These are phyloP conservation scores for Inonotus hispidus DNA, from an alignment of 1,284 basidiomycete genomes.

Conservation along the genomic window DNA sequence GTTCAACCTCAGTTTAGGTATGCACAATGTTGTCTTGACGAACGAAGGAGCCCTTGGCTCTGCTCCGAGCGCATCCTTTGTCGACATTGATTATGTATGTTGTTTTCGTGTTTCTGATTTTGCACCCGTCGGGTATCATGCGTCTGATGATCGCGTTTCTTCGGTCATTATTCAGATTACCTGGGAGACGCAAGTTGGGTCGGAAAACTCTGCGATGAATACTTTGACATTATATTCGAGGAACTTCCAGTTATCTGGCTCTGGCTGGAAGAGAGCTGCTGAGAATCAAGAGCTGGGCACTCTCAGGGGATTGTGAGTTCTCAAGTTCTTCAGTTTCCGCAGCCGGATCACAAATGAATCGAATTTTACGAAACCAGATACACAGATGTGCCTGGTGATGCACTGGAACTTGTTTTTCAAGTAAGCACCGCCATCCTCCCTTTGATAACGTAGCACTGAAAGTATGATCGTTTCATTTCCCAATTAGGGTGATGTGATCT, in stretches of 20 bases:
- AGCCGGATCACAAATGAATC: neutral
- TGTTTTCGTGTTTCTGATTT: neutral
- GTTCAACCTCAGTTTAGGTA: slow-evolving; percentile 4
- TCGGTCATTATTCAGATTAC: slow-evolving; percentile 15
- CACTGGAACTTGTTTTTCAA: slow-evolving; percentile 7
- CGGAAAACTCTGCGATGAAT: slow-evolving; percentile 1
- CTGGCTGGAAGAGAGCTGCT: slow-evolving; percentile 7
- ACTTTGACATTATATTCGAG: neutral
- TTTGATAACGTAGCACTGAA: neutral
- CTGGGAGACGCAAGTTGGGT: slow-evolving; percentile 7
- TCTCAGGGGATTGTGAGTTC: slow-evolving; percentile 9
- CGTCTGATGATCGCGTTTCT: neutral
- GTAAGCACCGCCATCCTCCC: neutral
- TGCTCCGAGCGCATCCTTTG: neutral
- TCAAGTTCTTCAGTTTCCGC: neutral
- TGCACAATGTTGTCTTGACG: slow-evolving; percentile 16
- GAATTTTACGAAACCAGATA: slow-evolving; percentile 1
- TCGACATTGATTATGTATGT: slow-evolving; percentile 25
- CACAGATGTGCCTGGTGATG: slow-evolving; percentile 9
- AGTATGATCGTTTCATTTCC: neutral
- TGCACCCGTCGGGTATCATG: slow-evolving; percentile 14
- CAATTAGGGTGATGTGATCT: slow-evolving; percentile 18
- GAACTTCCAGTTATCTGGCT: slow-evolving; percentile 2
- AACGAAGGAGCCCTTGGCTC: slow-evolving; percentile 9
- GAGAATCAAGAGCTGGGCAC: neutral